Evolutionary conservation across 1,139 yeast genomes (phyloP).

Genomic region (Kodamaea fungicola): DNA sequence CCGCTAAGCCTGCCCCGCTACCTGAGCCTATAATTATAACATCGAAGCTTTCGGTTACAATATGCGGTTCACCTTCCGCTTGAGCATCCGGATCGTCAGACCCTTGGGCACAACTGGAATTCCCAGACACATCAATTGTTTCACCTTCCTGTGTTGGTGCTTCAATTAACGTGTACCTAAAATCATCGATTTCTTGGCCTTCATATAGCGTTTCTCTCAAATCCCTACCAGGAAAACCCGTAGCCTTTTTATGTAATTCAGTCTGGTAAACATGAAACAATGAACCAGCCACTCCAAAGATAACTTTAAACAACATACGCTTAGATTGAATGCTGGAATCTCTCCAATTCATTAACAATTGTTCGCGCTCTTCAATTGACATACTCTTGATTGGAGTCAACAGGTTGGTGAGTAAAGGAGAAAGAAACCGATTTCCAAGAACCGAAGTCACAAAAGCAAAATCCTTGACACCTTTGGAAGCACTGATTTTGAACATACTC

Average conservation of each 20-base stretch:
- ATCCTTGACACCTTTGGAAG: conserved; percentile 15
- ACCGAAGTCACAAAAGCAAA: conserved; percentile 24
- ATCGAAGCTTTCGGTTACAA: conserved; percentile 35
- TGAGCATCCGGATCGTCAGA: too few species aligned
- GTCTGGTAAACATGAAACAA: conserved; percentile 24
- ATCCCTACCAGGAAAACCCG: conserved; percentile 34
- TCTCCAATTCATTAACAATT: conserved; percentile 33
- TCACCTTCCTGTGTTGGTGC: conserved; percentile 29
- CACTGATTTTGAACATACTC: background rate
- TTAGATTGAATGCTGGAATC: conserved; percentile 30
- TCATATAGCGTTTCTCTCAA: conserved; percentile 11
- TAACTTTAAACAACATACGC: conserved; percentile 26
- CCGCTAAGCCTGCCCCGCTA: conserved; percentile 57
- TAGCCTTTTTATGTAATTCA: conserved; percentile 31
- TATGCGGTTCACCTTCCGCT: conserved; percentile 28
- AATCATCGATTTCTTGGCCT: conserved; percentile 20
- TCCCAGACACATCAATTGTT: conserved; percentile 23
- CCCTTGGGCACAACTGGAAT: too few species aligned
- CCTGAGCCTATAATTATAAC: conserved; percentile 56
- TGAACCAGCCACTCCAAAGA: conserved; percentile 21
- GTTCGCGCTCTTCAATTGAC: conserved; percentile 27
- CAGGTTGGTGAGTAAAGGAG: conserved; percentile 35
- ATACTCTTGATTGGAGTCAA: conserved; percentile 35
- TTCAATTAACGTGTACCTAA: conserved; percentile 28
- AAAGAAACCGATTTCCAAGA: conserved; percentile 31